Evolutionary conservation across 805 yeast genomes (phyloP).

Genomic region (Starmerella floricola): DNA sequence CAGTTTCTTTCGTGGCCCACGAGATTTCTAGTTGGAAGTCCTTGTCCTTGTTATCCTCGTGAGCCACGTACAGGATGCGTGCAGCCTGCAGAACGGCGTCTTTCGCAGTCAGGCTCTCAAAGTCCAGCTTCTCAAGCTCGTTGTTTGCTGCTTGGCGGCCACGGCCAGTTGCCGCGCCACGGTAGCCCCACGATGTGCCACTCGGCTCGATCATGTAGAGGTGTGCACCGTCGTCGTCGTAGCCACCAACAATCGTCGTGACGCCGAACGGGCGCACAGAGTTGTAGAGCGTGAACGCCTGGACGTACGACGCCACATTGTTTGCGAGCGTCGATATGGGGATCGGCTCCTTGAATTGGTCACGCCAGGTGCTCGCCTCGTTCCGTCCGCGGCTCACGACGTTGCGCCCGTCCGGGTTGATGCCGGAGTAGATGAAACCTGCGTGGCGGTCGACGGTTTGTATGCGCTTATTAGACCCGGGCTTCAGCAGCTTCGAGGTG

Average conservation of each 20-base stretch:
- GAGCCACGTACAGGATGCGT: conserved; percentile 81
- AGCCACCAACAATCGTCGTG: conserved; percentile 84
- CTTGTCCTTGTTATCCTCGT: conserved; percentile 95
- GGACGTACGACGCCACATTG: conserved; percentile 81
- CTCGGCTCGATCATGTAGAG: conserved; percentile 95
- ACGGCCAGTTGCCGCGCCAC: conserved; percentile 95
- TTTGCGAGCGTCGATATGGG: conserved; percentile 73
- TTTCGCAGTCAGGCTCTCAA: conserved; percentile 51
- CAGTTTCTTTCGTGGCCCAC: conserved; percentile 71
- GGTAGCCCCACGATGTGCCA: conserved; percentile 95
- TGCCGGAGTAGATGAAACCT: conserved; percentile 90
- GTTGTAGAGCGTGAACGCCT: conserved; percentile 88
- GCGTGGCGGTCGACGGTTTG: conserved; percentile 88
- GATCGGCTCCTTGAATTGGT: conserved; percentile 61
- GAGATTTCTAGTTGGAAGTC: conserved; percentile 90
- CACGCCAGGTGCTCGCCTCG: conserved; percentile 71
- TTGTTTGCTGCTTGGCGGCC: conserved; percentile 98
- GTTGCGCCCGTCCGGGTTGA: conserved; percentile 93
- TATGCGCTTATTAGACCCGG: conserved; percentile 77
- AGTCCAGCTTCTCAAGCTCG: conserved; percentile 81
- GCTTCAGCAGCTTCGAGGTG: conserved; percentile 74
- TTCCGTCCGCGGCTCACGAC: conserved; percentile 85
- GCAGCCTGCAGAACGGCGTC: conserved; percentile 94
- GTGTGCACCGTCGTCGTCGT: conserved; percentile 81
- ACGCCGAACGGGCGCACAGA: conserved; percentile 98